Evolutionary conservation across 371 early-diverging fungal genomes (phyloP), one percentile per base, ranked within the genome.

Genomic region (Lichtheimia hyalospora): DNA sequence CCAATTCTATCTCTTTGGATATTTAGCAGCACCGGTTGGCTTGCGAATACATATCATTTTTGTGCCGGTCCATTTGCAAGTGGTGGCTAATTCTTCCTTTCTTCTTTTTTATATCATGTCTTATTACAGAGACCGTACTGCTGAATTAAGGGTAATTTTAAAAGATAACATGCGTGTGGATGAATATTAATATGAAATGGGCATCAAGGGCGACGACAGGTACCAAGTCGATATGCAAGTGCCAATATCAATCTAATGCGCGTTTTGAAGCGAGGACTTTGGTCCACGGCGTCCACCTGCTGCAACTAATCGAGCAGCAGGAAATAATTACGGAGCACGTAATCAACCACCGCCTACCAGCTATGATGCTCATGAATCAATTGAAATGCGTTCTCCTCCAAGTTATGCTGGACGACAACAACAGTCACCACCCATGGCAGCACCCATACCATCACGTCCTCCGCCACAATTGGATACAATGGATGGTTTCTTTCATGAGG

Each of bases 401-500:
- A 34, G 34, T 34, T 34, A 34, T 34, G 34, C 34, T 8, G 34
- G 10, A 34, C 34, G 10, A 34, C 34, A 34, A 34, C 34, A 34
- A 8, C 10, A 4, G 10, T 8, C 34, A 34, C 34, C 34, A 4
- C 5, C 10, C 1, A 8, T 8, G 10, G 34, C 34, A 8, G 34
- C 34, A 34, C 10, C 34, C 10, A 49, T 52, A 12, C 53, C 52
- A 40, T 34, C 58, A 75, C 58, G 46, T 59, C 5, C 58, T 7
- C 58, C 56, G 20, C 49, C 57, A 28, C 62, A 74, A 49, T 43
- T 67, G 7, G 28, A 70, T 44, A 62, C 74, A 23, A 71, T 74
- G 62, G 56, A 64, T n/a, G 77, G 74, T 12, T 77, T 71, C 52
- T 74, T 77, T 64, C 63, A 64, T 10, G 72, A 74, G 53, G 78